Base-by-base conservation (phyloP, 495 filamentous ascomycete species). In the Aspergillus kassunensis region DNA sequence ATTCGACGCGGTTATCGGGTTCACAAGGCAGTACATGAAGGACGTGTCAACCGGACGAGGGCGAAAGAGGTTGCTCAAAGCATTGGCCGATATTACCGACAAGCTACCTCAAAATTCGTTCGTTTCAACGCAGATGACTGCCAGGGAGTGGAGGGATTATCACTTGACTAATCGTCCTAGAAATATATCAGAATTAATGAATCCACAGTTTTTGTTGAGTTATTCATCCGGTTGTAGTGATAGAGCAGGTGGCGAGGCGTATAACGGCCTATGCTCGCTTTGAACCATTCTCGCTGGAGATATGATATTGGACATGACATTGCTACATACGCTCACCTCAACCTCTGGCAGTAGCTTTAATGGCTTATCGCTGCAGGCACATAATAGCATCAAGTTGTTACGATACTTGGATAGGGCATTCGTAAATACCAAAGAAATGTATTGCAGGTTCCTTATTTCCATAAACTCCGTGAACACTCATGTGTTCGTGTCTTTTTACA, bases 401-500 rank as follows among this genome's bases (percentile, higher is more conserved):
- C 4, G 13, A 43, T 29, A n/a, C 6, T 18, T 27, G 55, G 65
- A 64, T 66, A 54, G 58, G 61, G 49, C 61, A 62, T 60, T 20
- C 3, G 56, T 60, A 63, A 54, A 54, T 61, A 57, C 49, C 42
- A 40, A n/a, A 45, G 46, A 40, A 21, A 50, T 53, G 51, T 44
- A 47, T 53, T 48, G 30, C 44, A 55, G 39, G 56, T 61, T 65
- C 58, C 62, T 59, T 61, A 58, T 59, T 65, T 59, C 70, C 67
- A 55, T 64, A 54, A 72, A 74, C 69, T 72, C 70, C 70, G 53
- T 56, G 55, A 57, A 58, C 62, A 60, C 54, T 56, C 54, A 52
- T 57, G 55, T 65, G 54, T 61, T 53, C 48, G 55, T 64, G 52
- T 44, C 20, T n/a, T 20, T 10, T 46, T n/a, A n/a, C n/a, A n/a